Evolutionary conservation across 306 rosid species (phyloP), one percentile per base, ranked within the genome.

Genomic region (Ammopiptanthus mongolicus): DNA sequence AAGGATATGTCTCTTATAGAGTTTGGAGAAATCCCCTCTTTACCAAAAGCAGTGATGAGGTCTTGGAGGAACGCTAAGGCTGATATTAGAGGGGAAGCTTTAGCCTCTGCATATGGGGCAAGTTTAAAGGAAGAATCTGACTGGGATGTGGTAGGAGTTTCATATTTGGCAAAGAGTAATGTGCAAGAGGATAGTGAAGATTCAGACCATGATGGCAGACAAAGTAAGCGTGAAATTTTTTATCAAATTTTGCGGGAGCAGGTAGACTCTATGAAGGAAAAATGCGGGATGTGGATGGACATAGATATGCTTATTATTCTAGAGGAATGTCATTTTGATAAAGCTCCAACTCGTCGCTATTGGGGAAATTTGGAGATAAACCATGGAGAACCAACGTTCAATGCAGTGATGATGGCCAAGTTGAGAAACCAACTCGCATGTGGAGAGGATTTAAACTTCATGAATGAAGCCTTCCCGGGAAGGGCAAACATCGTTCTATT

Each of bases 351-450:
- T 5, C 79, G 71, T 33, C 71, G 52, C 52, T 42, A 33, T 21
- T 48, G 71, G 79, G 79, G 79, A 48, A 19, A 1, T 5, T 11
- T 74, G 62, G 39, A 61, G 63, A 14, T 62, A 48, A 74, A 61
- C 12, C 29, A 25, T 15, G 71, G 23, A 47, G 71, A 61, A 48
- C 71, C 71, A 33, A 19, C 5, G 5, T 62, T 17, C 48, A 48
- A 74, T 33, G 18, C 63, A 48, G 62, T 74, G 61, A 25, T 25
- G 28, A 25, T 25, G 28, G 3, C 28, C 1, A 25, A 25, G 28
- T 1, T 25, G 28, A 25, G 28, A 25, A 25, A 25, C 28, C 1
- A 25, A 2, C 28, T 25, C 2, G 28, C 3, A 25, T 25, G 3
- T 2, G 28, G 28, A 25, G 28, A 25, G 28, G 3, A 1, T 0